Evolutionary conservation across 768 basidiomycete genomes (phyloP).

Genomic region (Trametes gibbosa): DNA sequence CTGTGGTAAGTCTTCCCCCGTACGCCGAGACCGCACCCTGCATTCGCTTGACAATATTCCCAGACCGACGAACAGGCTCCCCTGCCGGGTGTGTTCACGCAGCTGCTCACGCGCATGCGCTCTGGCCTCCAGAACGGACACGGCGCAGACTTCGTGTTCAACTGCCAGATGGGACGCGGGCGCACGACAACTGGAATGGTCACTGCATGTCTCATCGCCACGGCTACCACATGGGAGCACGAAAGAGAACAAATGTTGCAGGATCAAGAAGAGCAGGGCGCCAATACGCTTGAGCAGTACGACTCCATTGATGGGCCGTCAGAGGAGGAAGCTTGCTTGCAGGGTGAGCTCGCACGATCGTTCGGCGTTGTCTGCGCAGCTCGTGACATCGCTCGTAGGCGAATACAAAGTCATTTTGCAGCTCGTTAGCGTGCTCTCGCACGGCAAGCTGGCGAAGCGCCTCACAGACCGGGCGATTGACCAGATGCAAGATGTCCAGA

Average conservation of each 20-base stretch:
- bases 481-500: slow-evolving; percentile 95
- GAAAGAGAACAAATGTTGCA: slow-evolving; percentile 35
- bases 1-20: slow-evolving; percentile 61
- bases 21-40: neutral
- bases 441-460: slow-evolving; percentile 91
- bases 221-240: slow-evolving; percentile 55
- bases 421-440: slow-evolving; percentile 85
- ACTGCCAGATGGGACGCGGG: slow-evolving; percentile 94
- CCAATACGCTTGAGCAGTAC: slow-evolving; percentile 43
- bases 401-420: slow-evolving; percentile 97
- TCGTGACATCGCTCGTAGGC: slow-evolving; percentile 43
- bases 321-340: slow-evolving; percentile 85
- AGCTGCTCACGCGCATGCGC: slow-evolving; percentile 74
- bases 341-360: slow-evolving; percentile 48
- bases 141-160: slow-evolving; percentile 84
- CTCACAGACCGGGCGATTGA: slow-evolving; percentile 88
- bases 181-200: slow-evolving; percentile 97
- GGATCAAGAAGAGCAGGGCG: slow-evolving; percentile 34
- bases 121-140: slow-evolving; percentile 42
- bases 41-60: neutral
- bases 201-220: slow-evolving; percentile 82
- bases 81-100: slow-evolving; percentile 79
- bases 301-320: slow-evolving; percentile 79
- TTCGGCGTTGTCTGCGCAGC: neutral
- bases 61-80: slow-evolving; percentile 98